Evolutionary conservation across 805 yeast genomes (phyloP).

Genomic region (Yarrowia porcina): DNA sequence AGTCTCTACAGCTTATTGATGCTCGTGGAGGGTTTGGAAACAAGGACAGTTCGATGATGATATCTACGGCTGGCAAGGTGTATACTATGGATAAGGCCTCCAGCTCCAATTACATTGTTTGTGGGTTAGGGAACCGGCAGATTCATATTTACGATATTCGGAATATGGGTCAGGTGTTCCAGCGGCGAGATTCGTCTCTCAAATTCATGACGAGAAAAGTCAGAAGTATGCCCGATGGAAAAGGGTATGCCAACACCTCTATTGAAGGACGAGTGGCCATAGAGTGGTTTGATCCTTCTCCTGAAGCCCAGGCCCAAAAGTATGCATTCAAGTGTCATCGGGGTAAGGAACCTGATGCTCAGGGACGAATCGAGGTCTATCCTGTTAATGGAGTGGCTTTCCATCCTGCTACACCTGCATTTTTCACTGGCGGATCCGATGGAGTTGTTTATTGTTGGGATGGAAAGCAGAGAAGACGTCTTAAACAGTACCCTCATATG

Average conservation of each 20-base stretch:
- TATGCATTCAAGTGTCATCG: conserved; percentile 86
- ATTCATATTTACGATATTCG: conserved; percentile 59
- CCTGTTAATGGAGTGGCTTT: conserved; percentile 52
- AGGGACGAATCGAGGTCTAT: conserved; percentile 48
- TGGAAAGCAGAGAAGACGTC: conserved; percentile 44
- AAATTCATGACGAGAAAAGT: conserved; percentile 61
- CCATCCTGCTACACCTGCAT: conserved; percentile 40
- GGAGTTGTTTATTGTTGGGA: conserved; percentile 53
- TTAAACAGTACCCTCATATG: conserved; percentile 42
- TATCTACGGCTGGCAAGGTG: conserved; percentile 48
- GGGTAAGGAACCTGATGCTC: conserved; percentile 32
- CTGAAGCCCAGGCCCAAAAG: conserved; percentile 43
- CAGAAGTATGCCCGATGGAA: conserved; percentile 50
- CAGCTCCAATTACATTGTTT: conserved; percentile 42
- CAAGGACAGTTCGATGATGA: conserved; percentile 26
- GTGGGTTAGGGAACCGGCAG: conserved; percentile 53
- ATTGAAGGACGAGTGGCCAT: conserved; percentile 82
- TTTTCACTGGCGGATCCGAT: conserved; percentile 55
- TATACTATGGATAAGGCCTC: conserved; percentile 58
- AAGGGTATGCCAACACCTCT: conserved; percentile 64
- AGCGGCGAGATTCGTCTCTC: conserved; percentile 59
- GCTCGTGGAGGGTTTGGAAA: conserved; percentile 34
- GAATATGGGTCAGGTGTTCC: conserved; percentile 45
- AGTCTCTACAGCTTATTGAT: conserved; percentile 49
- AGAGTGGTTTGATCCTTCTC: conserved; percentile 57